Base-by-base conservation (phyloP, 768 basidiomycete species). In the Suillus subalutaceus region DNA sequence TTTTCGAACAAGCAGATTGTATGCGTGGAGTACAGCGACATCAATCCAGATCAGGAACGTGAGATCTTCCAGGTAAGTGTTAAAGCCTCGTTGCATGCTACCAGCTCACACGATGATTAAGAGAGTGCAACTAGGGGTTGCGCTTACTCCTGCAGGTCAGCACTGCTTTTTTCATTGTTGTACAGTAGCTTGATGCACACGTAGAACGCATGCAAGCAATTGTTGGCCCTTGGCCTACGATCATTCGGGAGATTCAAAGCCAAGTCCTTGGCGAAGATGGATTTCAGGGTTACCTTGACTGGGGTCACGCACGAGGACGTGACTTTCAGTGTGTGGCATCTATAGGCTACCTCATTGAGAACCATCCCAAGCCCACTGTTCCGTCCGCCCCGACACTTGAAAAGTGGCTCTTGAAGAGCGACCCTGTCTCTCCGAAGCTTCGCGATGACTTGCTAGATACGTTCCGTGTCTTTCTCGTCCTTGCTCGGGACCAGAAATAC, bases 51-150 rank as follows among this genome's bases (percentile, higher is more conserved):
- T 60, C 83, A 86, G 71, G 91, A 91, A 69, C 82, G 89, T 37
- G 90, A 90, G 70, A 86, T 90, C 32, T 92, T 90, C 68, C 82
- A 86, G 79, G 86, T 80, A 67, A 50, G 79, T 66, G 63, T 13
- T 35, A 46, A 23, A 15, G 53, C 60, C 35, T 20, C 16, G 44
- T 60, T 13, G 26, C 59, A 41, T 32, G 30, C 38, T 43, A 30
- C 6, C 32, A 60, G 26, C 59, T 60, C 18, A 60, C 18, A 43
- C 40, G 23, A 20, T 62, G 13, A 18, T 63, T 30, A 53, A 85
- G 84, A 81, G 85, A 53, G 85, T 86, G 41, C 85, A 86, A 70
- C 68, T 84, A 23, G 85, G 85, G 8, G 81, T 86, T 43, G 78
- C 84, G 4, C 79, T 86, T 57, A 78, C 82, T 20, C 82, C 84